phyloP scores from a whole-genome alignment of 768 basidiomycete species.

The Amanita fuliginea region DNA sequence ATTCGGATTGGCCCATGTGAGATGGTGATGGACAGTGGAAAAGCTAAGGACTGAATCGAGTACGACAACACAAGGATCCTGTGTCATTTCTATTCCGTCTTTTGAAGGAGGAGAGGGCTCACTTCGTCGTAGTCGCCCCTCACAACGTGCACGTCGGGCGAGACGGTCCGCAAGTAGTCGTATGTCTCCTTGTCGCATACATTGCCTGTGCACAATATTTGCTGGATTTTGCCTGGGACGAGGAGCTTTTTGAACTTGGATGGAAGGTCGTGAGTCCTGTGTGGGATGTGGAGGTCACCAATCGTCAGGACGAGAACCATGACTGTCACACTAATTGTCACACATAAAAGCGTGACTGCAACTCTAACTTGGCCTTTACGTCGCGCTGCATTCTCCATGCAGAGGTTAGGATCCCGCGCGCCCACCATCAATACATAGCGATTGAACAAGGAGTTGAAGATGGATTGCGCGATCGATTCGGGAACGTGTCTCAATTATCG shows the following conservation, averaged over 20 bases:
- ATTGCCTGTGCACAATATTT: constrained; percentile 96
- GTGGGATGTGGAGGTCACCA: constrained; percentile 95
- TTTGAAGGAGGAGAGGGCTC: neutral
- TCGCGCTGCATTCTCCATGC: too few relatives aligned
- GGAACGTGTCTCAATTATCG: too few relatives aligned
- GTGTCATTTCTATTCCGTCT: neutral
- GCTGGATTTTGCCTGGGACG: constrained; percentile 93
- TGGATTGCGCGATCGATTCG: too few relatives aligned
- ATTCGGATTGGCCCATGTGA: constrained; percentile 80
- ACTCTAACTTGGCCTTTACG: too few relatives aligned
- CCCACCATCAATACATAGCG: too few relatives aligned
- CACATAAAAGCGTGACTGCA: too few relatives aligned
- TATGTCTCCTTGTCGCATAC: constrained; percentile 96
- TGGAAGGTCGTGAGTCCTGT: constrained; percentile 82
- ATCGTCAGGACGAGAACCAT: constrained; percentile 96
- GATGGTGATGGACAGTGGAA: constrained; percentile 74
- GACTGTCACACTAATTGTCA: too few relatives aligned
- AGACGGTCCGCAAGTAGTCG: constrained; percentile 92
- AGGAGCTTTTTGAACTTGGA: constrained; percentile 95
- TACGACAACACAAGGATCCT: too few relatives aligned
- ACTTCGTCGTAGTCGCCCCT: constrained; percentile 96
- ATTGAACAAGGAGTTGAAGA: too few relatives aligned
- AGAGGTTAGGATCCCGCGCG: too few relatives aligned
- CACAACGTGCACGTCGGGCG: constrained; percentile 85
- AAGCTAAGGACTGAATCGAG: constrained; percentile 47